Conservation (phyloP, 78 protist genomes). For the Dictyostelium discoideum region dicty_2.7 NC_007091.3:3774001-3774500, state of each 20-base stretch:
- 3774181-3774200: conserved; percentile 1
- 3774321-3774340: background rate
- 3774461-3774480: background rate
- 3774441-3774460: background rate
- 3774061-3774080: too few relatives aligned
- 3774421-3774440: background rate
- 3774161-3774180: conserved; percentile 19
- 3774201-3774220: conserved; percentile 3
- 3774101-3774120: conserved; percentile 10
- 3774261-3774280: conserved; percentile 21
- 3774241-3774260: conserved; percentile 17
- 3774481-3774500: background rate
- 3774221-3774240: background rate
- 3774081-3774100: background rate
- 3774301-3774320: background rate
- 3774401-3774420: background rate
- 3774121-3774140: background rate
- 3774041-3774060: too few relatives aligned
- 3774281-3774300: background rate
- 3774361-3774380: conserved; percentile 11
- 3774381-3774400: background rate
- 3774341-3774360: background rate
- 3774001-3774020: too few relatives aligned
- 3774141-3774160: background rate
- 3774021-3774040: too few relatives aligned